phyloP scores from a whole-genome alignment of 257 asterid genomes.

The Rhazya stricta region DNA sequence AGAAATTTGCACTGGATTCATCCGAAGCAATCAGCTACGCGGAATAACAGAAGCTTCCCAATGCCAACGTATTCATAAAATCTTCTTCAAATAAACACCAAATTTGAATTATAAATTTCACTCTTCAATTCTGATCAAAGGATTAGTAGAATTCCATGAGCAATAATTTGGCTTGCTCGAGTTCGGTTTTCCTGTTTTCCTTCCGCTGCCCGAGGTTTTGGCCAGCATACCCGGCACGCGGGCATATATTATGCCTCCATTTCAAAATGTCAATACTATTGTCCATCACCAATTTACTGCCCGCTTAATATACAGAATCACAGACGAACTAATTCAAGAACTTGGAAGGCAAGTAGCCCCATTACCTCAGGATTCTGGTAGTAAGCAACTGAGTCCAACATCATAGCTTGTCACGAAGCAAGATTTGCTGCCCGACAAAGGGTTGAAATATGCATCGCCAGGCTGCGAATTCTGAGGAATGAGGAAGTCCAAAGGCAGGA shows the following conservation, averaged over 20 bases:
- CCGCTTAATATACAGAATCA: neutral
- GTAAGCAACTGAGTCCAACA: conserved; percentile 15
- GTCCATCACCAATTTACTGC: neutral
- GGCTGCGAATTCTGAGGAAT: neutral
- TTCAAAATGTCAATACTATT: neutral
- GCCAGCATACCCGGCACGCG: neutral
- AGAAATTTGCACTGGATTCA: neutral
- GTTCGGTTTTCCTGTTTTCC: neutral
- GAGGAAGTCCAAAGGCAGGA: neutral
- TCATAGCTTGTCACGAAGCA: conserved; percentile 6
- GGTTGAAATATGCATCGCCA: neutral
- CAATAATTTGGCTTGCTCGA: neutral
- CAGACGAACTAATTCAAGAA: neutral
- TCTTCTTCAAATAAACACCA: neutral
- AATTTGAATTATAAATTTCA: neutral
- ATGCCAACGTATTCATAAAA: neutral
- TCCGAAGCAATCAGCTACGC: neutral
- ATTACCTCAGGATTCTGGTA: conserved; percentile 18
- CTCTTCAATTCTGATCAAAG: neutral
- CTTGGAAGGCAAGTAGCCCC: neutral
- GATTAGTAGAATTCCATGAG: neutral
- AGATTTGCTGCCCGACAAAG: neutral
- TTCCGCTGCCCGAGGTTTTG: neutral
- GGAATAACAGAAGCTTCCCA: neutral
- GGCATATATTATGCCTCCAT: neutral